Evolutionary conservation across 331 rosid genomes (phyloP).

Genomic region (Telfairia occidentalis): DNA sequence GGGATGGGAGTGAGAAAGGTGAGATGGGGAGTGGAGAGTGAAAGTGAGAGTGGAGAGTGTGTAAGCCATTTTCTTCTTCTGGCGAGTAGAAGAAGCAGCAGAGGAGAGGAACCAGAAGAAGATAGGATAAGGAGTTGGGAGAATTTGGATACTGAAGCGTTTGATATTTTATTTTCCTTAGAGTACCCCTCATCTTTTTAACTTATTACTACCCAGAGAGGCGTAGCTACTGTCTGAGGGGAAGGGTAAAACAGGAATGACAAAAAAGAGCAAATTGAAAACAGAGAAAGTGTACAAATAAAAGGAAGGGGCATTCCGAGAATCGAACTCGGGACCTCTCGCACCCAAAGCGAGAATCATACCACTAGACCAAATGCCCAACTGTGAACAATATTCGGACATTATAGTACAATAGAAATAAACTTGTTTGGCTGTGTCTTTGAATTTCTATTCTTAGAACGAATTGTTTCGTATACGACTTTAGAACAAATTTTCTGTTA

Average conservation of each 20-base stretch:
- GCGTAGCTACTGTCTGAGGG: background rate
- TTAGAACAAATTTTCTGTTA: too few species aligned
- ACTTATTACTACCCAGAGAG: background rate
- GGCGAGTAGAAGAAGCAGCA: background rate
- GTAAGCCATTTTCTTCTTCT: constrained; percentile 36
- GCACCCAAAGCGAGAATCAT: constrained; percentile 48
- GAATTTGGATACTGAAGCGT: background rate
- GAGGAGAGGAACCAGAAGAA: background rate
- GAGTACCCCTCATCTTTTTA: background rate
- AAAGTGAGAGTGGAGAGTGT: constrained; percentile 46
- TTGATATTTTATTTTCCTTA: background rate
- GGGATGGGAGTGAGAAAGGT: constrained; percentile 12
- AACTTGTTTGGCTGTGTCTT: too few species aligned
- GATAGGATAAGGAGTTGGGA: constrained; percentile 27
- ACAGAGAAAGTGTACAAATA: too few species aligned
- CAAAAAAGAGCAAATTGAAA: background rate
- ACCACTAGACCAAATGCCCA: constrained; percentile 15
- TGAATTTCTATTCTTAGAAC: too few species aligned
- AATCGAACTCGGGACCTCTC: constrained; percentile 54
- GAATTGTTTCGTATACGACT: too few species aligned
- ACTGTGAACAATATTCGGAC: too few species aligned
- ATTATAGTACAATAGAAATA: too few species aligned
- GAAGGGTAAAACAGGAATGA: background rate
- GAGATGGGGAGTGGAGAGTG: constrained; percentile 26
- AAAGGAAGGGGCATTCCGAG: constrained; percentile 13